These are phyloP conservation scores for Talaromyces sp. DNA, from an alignment of 2,329 filamentous ascomycete species.

Conservation along the genomic window DNA sequence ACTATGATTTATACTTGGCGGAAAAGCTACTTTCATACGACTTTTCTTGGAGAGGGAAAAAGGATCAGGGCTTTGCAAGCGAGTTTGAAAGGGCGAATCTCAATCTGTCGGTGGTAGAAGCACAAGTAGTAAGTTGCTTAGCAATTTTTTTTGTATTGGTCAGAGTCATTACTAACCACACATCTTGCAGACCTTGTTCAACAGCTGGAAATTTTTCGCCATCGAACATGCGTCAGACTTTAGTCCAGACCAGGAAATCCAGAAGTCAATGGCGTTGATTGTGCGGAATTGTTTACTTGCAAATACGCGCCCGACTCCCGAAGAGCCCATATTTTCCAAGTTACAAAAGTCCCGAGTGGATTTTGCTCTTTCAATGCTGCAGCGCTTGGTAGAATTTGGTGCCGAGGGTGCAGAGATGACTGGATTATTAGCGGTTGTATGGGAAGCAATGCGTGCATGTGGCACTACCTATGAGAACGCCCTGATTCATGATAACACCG, in stretches of 20 bases:
- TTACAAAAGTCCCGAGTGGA: conserved; percentile 73
- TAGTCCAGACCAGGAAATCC: conserved; percentile 53
- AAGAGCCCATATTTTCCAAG: conserved; percentile 76
- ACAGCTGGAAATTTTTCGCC: conserved; percentile 84
- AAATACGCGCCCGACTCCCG: conserved; percentile 68
- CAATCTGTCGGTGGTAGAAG: conserved; percentile 87
- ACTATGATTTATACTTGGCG: conserved; percentile 75
- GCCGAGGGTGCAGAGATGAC: conserved; percentile 51
- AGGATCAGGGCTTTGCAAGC: conserved; percentile 68
- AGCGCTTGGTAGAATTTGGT: conserved; percentile 64
- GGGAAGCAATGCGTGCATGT: conserved; percentile 56
- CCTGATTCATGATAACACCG: conserved; percentile 53
- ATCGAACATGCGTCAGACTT: conserved; percentile 73
- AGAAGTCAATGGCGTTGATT: conserved; percentile 68
- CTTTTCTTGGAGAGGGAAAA: conserved; percentile 66
- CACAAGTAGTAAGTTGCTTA: conserved; percentile 78
- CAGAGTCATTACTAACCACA: conserved; percentile 27
- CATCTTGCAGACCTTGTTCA: conserved; percentile 63
- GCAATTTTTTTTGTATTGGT: conserved; percentile 24
- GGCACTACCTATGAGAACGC: conserved; percentile 58
- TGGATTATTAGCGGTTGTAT: conserved; percentile 54
- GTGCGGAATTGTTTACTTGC: conserved; percentile 72
- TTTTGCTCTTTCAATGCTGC: conserved; percentile 75
- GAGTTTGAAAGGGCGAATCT: conserved; percentile 85
- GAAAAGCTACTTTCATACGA: conserved; percentile 73